phyloP scores from a whole-genome alignment of 148 eudicot genomes.

The Chenopodium album region DNA sequence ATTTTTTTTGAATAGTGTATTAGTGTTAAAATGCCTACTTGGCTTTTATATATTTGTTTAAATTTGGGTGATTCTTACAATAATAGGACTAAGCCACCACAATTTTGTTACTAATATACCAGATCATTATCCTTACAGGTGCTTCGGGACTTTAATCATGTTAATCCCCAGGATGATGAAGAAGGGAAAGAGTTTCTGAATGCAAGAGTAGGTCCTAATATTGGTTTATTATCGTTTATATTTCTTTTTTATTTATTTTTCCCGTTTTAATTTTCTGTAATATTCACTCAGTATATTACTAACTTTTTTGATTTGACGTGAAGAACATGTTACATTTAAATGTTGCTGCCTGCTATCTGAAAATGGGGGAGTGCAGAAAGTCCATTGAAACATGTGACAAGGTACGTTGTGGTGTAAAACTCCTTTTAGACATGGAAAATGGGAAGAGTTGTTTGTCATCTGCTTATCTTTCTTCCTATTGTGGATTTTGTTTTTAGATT shows the following conservation, averaged over 20 bases:
- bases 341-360: slow-evolving; percentile 93
- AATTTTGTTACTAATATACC: not conserved
- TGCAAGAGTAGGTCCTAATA: slow-evolving; percentile 59
- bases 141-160: slow-evolving; percentile 97
- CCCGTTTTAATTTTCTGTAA: not conserved
- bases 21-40: not conserved
- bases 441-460: not conserved
- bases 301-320: slow-evolving; percentile 18
- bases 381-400: slow-evolving; percentile 90
- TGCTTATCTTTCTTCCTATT: not conserved
- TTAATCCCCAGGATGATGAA: slow-evolving; percentile 88
- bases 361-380: slow-evolving; percentile 89
- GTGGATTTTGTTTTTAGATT: not conserved
- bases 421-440: not conserved
- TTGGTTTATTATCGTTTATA: not conserved
- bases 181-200: slow-evolving; percentile 87
- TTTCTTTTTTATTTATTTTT: not conserved
- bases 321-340: slow-evolving; percentile 86
- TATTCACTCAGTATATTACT: slow-evolving; percentile 3
- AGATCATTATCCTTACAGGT: slow-evolving; percentile 49
- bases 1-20: too few relatives aligned
- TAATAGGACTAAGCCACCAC: not conserved
- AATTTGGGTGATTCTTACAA: not conserved
- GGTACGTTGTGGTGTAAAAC: slow-evolving; percentile 37
- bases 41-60: not conserved